Evolutionary conservation across 257 asterid genomes (phyloP), one percentile per base, ranked within the genome.

Genomic region (Solanum peruvianum): DNA sequence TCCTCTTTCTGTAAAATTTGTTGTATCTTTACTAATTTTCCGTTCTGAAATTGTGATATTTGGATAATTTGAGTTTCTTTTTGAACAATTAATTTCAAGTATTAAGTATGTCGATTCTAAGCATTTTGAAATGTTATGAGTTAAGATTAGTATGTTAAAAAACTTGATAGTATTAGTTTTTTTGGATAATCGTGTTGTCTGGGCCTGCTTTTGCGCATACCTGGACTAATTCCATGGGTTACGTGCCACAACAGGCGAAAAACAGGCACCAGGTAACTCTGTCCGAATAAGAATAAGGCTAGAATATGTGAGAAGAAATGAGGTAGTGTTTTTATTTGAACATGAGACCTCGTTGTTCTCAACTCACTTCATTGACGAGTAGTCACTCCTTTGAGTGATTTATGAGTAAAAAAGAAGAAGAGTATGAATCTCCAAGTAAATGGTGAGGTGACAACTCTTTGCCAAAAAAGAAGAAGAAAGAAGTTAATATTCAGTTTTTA

Each of bases 121-220:
- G 49, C 10, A 18, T 35, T 35, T 72, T 72, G 41, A 35, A 72
- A 18, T 18, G 2, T 20, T 18, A 67, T 72, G 80, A 35, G 80
- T 72, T 72, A 20, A 35, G 47, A 72, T 72, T 35, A 35, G 16
- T 72, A 72, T 72, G 45, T 72, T 72, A 37, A 6, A 73, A 31
- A 35, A 37, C 9, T 37, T 73, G 10, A 21, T 11, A 20, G 0
- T 72, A 27, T 0, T 35, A 1, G 6, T 5, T 62, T n/a, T 37
- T 37, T 64, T 64, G 1, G 18, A n/a, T 64, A 64, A 64, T 5
- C 7, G 16, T 64, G 9, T n/a, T 25, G 29, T 58, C 66, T 20
- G 27, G 27, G 67, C 67, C 13, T 9, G 27, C 67, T 60, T 21
- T 9, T 21, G 67, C 2, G 3, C 6, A 11, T 8, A 58, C 67